These are phyloP conservation scores for Vaccinium macrocarpon DNA, from an alignment of 148 eudicot genomes.

Conservation along the genomic window DNA sequence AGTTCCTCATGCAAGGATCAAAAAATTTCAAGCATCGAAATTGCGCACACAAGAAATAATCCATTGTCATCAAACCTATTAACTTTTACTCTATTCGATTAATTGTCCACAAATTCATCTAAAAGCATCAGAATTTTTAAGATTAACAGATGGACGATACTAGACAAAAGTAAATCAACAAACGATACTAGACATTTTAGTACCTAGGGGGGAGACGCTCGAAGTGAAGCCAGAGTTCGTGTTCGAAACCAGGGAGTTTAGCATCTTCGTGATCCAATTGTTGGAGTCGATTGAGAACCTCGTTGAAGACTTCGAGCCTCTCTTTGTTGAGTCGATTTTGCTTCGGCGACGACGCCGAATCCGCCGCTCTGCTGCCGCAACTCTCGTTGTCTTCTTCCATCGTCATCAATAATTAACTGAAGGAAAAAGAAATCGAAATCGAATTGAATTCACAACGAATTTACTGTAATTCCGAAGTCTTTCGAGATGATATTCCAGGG, in stretches of 20 bases:
- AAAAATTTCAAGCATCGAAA: neutral
- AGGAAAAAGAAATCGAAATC: neutral
- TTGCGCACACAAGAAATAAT: neutral
- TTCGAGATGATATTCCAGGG: neutral
- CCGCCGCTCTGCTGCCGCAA: slow-evolving; percentile 48
- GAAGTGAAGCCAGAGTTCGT: slow-evolving; percentile 66
- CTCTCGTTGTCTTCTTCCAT: slow-evolving; percentile 58
- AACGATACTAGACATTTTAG: neutral
- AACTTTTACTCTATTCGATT: neutral
- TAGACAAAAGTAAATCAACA: neutral
- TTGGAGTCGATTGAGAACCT: slow-evolving; percentile 42
- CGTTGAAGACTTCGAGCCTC: slow-evolving; percentile 44
- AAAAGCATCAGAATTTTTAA: neutral
- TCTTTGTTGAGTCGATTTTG: slow-evolving; percentile 19
- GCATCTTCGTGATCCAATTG: slow-evolving; percentile 39
- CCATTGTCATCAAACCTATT: neutral
- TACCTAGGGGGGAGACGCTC: slow-evolving; percentile 62
- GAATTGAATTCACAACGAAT: neutral
- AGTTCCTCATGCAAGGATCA: slow-evolving; percentile 1
- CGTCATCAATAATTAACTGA: slow-evolving; percentile 33
- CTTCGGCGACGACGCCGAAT: slow-evolving; percentile 29
- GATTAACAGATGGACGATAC: too few species aligned
- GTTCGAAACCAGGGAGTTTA: slow-evolving; percentile 43
- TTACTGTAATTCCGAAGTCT: slow-evolving; percentile 1
- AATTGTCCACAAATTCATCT: neutral